Evolutionary conservation across 805 yeast genomes (phyloP).

Genomic region (Candida namnaoensis): DNA sequence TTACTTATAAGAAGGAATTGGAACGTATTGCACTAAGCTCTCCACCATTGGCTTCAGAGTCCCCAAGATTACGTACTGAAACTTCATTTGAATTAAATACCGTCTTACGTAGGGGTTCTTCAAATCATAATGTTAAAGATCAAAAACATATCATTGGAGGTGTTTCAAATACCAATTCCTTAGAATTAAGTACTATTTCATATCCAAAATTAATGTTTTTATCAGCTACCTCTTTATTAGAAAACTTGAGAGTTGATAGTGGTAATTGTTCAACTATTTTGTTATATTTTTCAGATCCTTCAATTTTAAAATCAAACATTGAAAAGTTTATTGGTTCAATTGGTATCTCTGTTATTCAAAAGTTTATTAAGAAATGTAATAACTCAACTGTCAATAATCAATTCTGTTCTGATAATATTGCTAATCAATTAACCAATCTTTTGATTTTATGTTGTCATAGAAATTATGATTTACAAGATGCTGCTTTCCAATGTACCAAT

Average conservation of each 20-base stretch:
- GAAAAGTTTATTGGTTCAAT: slow-evolving; percentile 62
- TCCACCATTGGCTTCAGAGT: slow-evolving; percentile 81
- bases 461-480: slow-evolving; percentile 60
- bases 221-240: slow-evolving; percentile 74
- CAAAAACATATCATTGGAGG: slow-evolving; percentile 52
- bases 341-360: slow-evolving; percentile 48
- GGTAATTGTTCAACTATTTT: slow-evolving; percentile 79
- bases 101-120: slow-evolving; percentile 81
- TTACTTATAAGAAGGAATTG: slow-evolving; percentile 38
- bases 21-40: slow-evolving; percentile 74
- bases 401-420: slow-evolving; percentile 49
- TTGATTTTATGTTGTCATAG: slow-evolving; percentile 73
- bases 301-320: slow-evolving; percentile 59
- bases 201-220: slow-evolving; percentile 81
- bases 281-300: slow-evolving; percentile 80
- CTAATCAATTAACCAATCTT: slow-evolving; percentile 62
- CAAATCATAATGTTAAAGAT: slow-evolving; percentile 68
- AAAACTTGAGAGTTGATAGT: slow-evolving; percentile 63
- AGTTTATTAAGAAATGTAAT: slow-evolving; percentile 40
- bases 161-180: slow-evolving; percentile 30
- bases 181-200: slow-evolving; percentile 47
- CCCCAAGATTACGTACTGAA: slow-evolving; percentile 76
- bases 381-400: slow-evolving; percentile 41
- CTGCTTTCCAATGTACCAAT: slow-evolving; percentile 75
- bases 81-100: slow-evolving; percentile 89